Conservation (phyloP, 805 yeast genomes). For the Yarrowia sp. region DNA sequence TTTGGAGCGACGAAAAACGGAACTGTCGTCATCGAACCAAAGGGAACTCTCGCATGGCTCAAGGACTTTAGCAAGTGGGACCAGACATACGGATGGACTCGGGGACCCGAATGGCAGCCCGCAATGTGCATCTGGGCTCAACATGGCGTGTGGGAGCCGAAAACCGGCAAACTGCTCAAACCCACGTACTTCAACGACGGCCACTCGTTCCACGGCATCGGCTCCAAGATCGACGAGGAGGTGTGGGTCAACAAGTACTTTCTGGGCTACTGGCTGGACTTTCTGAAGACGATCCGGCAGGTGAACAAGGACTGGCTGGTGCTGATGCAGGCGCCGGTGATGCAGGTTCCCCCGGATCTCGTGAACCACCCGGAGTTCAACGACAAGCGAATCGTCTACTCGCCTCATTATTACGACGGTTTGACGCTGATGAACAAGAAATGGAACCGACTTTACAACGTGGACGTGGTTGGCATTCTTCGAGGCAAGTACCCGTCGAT, state of each 20-base stretch:
- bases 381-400: slow-evolving; percentile 70
- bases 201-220: slow-evolving; percentile 33
- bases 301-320: slow-evolving; percentile 59
- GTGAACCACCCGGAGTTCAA: slow-evolving; percentile 29
- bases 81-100: slow-evolving; percentile 65
- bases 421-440: slow-evolving; percentile 88
- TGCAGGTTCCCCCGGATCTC: slow-evolving; percentile 75
- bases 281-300: slow-evolving; percentile 58
- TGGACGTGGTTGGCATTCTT: slow-evolving; percentile 87
- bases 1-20: slow-evolving; percentile 74
- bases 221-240: slow-evolving; percentile 49
- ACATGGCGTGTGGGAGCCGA: slow-evolving; percentile 66
- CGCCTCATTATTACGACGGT: slow-evolving; percentile 96
- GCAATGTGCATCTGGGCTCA: slow-evolving; percentile 82
- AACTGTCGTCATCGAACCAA: slow-evolving; percentile 63
- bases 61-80: slow-evolving; percentile 52
- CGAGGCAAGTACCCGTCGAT: slow-evolving; percentile 79
- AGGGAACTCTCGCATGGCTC: slow-evolving; percentile 74
- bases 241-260: slow-evolving; percentile 70
- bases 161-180: slow-evolving; percentile 52
- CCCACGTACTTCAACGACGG: slow-evolving; percentile 58
- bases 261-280: slow-evolving; percentile 61
- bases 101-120: slow-evolving; percentile 67
- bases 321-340: slow-evolving; percentile 81
- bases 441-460: slow-evolving; percentile 85